These are phyloP conservation scores for Phytopythium vexans DNA, from an alignment of 352 stramenopile genomes.

Conservation along the genomic window DNA sequence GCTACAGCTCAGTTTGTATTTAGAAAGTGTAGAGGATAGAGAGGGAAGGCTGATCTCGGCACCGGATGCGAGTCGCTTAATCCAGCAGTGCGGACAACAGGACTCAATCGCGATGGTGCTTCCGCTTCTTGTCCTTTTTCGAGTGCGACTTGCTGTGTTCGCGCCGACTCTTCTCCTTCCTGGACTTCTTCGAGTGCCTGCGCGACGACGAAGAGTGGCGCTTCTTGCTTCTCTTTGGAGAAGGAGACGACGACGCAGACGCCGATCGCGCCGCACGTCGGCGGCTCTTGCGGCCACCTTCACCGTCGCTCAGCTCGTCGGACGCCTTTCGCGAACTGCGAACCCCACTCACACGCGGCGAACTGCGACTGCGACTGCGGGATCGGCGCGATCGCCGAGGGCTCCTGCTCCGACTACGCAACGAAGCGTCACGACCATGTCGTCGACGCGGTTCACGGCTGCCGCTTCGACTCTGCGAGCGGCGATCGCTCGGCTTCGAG, in stretches of 20 bases:
- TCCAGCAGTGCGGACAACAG: too few species aligned
- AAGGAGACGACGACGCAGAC: constrained; percentile 11
- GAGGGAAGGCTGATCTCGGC: neutral
- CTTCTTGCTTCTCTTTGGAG: constrained; percentile 35
- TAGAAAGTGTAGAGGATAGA: constrained; percentile 6
- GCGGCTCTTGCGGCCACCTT: neutral
- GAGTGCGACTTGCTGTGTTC: constrained; percentile 23
- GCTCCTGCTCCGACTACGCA: constrained; percentile 19
- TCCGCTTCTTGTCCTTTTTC: constrained; percentile 22
- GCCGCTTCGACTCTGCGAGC: constrained; percentile 28
- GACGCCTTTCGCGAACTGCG: neutral
- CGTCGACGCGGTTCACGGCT: constrained; percentile 15
- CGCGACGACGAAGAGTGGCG: constrained; percentile 20
- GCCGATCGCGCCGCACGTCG: neutral
- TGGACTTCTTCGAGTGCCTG: constrained; percentile 38
- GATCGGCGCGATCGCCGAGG: constrained; percentile 1
- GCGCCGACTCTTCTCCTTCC: constrained; percentile 29
- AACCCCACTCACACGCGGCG: constrained; percentile 2
- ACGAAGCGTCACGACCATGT: constrained; percentile 14
- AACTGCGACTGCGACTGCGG: constrained; percentile 8
- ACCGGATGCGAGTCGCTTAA: too few species aligned
- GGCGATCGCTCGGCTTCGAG: constrained; percentile 13
- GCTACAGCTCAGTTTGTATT: constrained; percentile 1
- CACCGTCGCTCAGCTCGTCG: neutral
- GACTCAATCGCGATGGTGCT: constrained; percentile 6